Evolutionary conservation across 768 basidiomycete species (phyloP).

Genomic region (Lentinula sp.): DNA sequence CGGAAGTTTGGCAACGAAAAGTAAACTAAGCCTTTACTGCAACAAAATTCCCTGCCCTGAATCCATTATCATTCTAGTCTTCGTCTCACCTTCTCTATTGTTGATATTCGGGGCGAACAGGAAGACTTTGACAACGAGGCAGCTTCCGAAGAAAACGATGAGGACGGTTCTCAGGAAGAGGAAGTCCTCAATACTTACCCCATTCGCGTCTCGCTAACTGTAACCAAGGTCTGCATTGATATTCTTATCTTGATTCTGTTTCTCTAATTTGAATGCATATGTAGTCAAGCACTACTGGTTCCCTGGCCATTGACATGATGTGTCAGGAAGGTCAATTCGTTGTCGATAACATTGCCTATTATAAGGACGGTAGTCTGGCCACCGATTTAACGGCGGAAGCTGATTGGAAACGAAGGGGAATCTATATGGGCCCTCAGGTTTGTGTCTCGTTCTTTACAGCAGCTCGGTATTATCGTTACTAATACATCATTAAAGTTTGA

Average conservation of each 20-base stretch:
- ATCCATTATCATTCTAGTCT: constrained; percentile 42
- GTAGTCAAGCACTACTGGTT: constrained; percentile 50
- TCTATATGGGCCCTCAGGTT: constrained; percentile 90
- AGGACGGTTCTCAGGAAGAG: constrained; percentile 29
- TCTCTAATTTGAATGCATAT: background rate
- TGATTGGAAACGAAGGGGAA: constrained; percentile 88
- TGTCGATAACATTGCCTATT: constrained; percentile 89
- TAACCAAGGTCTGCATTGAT: constrained; percentile 64
- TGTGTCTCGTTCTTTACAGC: constrained; percentile 8
- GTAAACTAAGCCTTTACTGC: constrained; percentile 37
- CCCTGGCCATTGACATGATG: constrained; percentile 73
- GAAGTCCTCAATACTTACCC: constrained; percentile 49
- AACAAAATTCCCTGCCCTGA: background rate
- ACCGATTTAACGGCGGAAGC: constrained; percentile 80
- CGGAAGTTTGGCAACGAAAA: constrained; percentile 88
- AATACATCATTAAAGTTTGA: constrained; percentile 55
- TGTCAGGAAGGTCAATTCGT: constrained; percentile 76
- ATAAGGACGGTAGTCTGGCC: constrained; percentile 64
- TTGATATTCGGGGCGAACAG: constrained; percentile 62
- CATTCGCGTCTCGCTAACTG: constrained; percentile 72
- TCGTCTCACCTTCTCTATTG: constrained; percentile 88
- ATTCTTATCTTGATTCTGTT: background rate
- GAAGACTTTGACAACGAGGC: constrained; percentile 25
- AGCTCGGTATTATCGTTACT: background rate
- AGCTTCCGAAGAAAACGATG: constrained; percentile 29